Percentiles rank a stretch among this genome's conserved stretches.
Evolutionary conservation across 176 grass and related monocot species (phyloP).

Genomic region (Oryza longistaminata): DNA sequence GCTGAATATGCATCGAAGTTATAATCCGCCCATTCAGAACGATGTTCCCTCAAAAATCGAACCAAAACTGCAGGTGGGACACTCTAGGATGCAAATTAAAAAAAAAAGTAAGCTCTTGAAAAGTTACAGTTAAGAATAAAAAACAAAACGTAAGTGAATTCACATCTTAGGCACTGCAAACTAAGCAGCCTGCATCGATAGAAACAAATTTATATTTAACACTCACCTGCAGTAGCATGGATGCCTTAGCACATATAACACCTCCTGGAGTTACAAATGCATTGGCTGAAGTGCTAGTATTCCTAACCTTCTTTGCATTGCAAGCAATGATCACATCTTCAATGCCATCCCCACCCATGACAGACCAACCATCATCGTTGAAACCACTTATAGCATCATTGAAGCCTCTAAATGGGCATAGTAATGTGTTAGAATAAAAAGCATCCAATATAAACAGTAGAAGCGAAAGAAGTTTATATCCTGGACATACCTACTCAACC

Average conservation of each 20-base stretch:
- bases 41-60: constrained; percentile 86
- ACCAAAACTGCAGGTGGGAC: constrained; percentile 88
- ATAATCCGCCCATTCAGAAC: constrained; percentile 99
- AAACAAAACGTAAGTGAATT: neutral
- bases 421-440: constrained; percentile 27
- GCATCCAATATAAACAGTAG: neutral
- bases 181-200: neutral
- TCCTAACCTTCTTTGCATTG: constrained; percentile 75
- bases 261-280: constrained; percentile 68
- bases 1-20: constrained; percentile 91
- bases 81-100: constrained; percentile 57
- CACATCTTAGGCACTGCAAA: neutral
- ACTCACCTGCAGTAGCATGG: constrained; percentile 92
- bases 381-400: constrained; percentile 97
- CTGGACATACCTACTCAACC: constrained; percentile 72
- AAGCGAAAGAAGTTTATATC: constrained; percentile 15
- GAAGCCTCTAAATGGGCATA: constrained; percentile 72
- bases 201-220: constrained; percentile 25
- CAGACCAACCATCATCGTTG: constrained; percentile 97
- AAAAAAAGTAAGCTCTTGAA: constrained; percentile 18
- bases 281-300: constrained; percentile 45
- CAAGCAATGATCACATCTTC: constrained; percentile 87
- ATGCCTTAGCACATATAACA: constrained; percentile 96
- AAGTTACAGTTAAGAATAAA: neutral
- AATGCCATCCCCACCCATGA: constrained; percentile 74